phyloP scores from a whole-genome alignment of 805 yeast genomes.

The Jamesozyma gamospora region DNA sequence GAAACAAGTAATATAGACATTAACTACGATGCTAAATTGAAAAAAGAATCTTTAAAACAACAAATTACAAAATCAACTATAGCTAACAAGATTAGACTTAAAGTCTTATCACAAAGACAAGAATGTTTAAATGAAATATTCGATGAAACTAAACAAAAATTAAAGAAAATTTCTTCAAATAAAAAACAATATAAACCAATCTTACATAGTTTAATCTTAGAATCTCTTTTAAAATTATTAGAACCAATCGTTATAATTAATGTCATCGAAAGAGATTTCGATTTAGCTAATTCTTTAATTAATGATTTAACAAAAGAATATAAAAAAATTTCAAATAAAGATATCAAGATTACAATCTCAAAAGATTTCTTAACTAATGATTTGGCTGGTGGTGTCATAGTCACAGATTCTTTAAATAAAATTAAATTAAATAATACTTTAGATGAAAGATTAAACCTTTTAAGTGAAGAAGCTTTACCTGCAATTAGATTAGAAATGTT shows the following conservation, averaged over 20 bases:
- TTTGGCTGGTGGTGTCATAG: constrained; percentile 69
- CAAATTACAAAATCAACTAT: constrained; percentile 93
- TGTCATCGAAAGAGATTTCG: constrained; percentile 35
- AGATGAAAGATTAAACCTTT: constrained; percentile 81
- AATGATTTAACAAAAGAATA: constrained; percentile 54
- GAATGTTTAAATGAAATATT: constrained; percentile 67
- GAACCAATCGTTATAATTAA: constrained; percentile 57
- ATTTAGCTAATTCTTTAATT: constrained; percentile 34
- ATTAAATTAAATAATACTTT: constrained; percentile 87
- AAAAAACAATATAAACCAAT: constrained; percentile 60
- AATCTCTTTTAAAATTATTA: constrained; percentile 59
- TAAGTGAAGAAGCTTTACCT: constrained; percentile 81
- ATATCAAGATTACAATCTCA: constrained; percentile 46
- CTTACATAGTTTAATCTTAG: constrained; percentile 70
- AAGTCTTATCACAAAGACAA: constrained; percentile 79
- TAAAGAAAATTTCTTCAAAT: constrained; percentile 42
- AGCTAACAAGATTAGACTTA: constrained; percentile 89
- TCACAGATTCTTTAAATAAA: constrained; percentile 62
- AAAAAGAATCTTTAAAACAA: constrained; percentile 86
- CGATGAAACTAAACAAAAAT: constrained; percentile 52
- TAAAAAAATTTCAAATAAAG: constrained; percentile 49
- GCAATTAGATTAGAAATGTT: constrained; percentile 84
- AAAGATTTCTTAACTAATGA: constrained; percentile 54
- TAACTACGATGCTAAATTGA: constrained; percentile 67
- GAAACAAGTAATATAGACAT: constrained; percentile 85